Base-by-base conservation (phyloP, 495 filamentous ascomycete species). In the Glonium stellatum region DNA sequence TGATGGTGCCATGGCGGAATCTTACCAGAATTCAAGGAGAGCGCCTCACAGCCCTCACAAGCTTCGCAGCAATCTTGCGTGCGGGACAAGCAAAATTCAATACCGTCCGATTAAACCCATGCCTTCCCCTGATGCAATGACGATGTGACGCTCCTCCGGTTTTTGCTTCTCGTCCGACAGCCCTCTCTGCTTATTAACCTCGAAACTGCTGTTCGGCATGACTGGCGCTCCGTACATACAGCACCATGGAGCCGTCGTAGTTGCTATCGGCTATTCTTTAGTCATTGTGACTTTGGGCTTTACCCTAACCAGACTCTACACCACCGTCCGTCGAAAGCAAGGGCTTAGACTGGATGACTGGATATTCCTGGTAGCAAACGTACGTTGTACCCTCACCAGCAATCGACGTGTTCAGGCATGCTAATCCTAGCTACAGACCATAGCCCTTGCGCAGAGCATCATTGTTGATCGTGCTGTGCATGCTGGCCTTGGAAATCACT, bases 401-500 rank as follows among this genome's bases (percentile, higher is more conserved):
- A n/a, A 8, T 15, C 18, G 44, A 21, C 44, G 18, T n/a, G 18
- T 18, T 0, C 13, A 1, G 22, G 22, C 0, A 5, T n/a, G 44
- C 44, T 48, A 15, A 48, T 48, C 44, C 44, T n/a, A 18, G 19
- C 10, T 11, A 5, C 18, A 55, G 53, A 10, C 6, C 25, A 18
- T 55, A 18, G 53, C 25, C 10, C 18, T 55, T 31, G 53, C 53
- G 36, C 53, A 55, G 31, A 39, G 25, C 18, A 25, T 55, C 18
- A 31, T 55, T 39, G 13, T 42, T 5, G 53, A 55, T 39, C 34
- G 53, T n/a, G 53, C 53, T 21, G 53, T 55, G 15, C 53, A 55
- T 2, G 36, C 51, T 50, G 50, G 62, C 27, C 49, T 64, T n/a
- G 50, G 59, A 57, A 19, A 50, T 35, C 48, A 60, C 27, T 57